Conservation (phyloP, 73 alveolate species). For the Effrenium voratum region DNA sequence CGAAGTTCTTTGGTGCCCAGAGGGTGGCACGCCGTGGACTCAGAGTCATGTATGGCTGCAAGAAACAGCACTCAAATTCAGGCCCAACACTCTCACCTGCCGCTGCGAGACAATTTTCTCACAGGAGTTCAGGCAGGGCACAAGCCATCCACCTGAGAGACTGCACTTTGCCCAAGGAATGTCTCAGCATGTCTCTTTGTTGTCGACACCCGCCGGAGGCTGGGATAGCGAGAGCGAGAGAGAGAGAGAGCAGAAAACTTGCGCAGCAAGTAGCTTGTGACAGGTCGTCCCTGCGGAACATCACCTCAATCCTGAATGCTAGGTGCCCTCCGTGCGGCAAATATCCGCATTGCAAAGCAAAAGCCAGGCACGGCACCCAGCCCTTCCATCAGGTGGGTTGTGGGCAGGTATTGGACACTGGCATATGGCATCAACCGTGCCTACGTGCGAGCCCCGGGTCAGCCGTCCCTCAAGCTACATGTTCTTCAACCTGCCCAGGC, state of each 20-base stretch:
- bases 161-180: constrained; percentile 1
- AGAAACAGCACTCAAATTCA: not conserved
- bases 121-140: not conserved
- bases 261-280: not conserved
- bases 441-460: not conserved
- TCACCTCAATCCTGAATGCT: constrained; percentile 67
- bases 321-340: constrained; percentile 16
- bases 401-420: constrained; percentile 60
- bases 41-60: not conserved
- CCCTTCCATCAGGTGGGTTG: not conserved
- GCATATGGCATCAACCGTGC: constrained; percentile 48
- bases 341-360: too few relatives aligned
- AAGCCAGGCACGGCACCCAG: too few relatives aligned
- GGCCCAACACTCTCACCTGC: constrained; percentile 55
- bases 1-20: not conserved
- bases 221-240: not conserved
- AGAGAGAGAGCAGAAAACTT: not conserved
- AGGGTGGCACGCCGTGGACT: not conserved
- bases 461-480: not conserved
- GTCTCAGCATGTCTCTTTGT: constrained; percentile 20
- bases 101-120: constrained; percentile 37
- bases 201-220: constrained; percentile 83
- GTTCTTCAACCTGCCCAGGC: not conserved
- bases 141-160: not conserved
- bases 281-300: constrained; percentile 71